Base-by-base conservation (phyloP, 768 basidiomycete genomes). In the Auriculariales sp. region DNA sequence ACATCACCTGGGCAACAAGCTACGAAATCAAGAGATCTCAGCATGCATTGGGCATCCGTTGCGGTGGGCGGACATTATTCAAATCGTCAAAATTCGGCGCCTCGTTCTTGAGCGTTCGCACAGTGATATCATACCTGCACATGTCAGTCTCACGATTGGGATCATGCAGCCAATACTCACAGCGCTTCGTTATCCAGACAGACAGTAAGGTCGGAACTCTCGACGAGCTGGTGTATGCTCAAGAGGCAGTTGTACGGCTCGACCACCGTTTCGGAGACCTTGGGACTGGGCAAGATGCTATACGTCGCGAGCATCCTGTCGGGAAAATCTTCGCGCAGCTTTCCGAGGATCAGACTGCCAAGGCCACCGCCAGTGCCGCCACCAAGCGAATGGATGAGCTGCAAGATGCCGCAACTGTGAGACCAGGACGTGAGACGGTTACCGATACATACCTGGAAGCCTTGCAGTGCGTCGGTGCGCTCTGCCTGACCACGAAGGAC, bases 401-500 rank as follows among this genome's bases (percentile, higher is more conserved):
- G 62, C 53, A 64, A 57, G 6, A 68, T 68, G 54, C 69, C 68
- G 9, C 68, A 58, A n/a, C 56, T 56, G 39, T 51, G 59, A 46
- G 61, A 61, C 22, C 51, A 50, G 11, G 67, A 61, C 50, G 66
- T 60, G 14, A 54, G 29, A 4, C 27, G 28, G 11, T 17, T 14
- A 24, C 31, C 48, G 15, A 53, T 32, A 25, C 56, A 29, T 53
- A 44, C 14, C 25, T 50, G 32, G 93, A n/a, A 97, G 69, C 7
- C 80, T 75, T 33, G 97, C 90, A 56, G 85, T 86, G n/a, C n/a
- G n/a, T n/a, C n/a, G n/a, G n/a, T n/a, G 1, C 68, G 61, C 61
- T 97, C 93, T 2, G 83, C 71, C 62, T 94, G 85, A 57, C 70
- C 77, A 54, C 93, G 74, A 7, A 90, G 57, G n/a, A 81, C 71